These are phyloP conservation scores for Colletotrichum sp. DNA, from an alignment of 2,329 filamentous ascomycete species.

Conservation along the genomic window DNA sequence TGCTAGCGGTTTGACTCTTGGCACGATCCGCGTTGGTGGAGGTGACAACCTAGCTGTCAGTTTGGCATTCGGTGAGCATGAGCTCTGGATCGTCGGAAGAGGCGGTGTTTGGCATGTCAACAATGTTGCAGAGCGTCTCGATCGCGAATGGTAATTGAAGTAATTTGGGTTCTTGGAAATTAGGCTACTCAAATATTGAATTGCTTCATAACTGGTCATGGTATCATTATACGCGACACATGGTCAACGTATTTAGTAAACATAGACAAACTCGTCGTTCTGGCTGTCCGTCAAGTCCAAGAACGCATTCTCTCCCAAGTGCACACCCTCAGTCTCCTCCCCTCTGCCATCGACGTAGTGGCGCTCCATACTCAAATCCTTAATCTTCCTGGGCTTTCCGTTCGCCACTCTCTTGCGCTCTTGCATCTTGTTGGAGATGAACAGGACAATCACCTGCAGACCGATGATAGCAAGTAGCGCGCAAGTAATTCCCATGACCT, in stretches of 20 bases:
- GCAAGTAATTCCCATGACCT: slow-evolving; percentile 59
- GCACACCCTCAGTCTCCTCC: slow-evolving; percentile 27
- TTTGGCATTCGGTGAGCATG: neutral
- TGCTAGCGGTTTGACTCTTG: neutral
- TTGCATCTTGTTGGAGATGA: slow-evolving; percentile 55
- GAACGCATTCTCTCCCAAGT: slow-evolving; percentile 55
- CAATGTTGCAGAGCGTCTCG: neutral
- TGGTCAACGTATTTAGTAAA: neutral
- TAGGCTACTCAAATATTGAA: neutral
- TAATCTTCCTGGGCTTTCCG: slow-evolving; percentile 64
- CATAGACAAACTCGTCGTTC: slow-evolving; percentile 73
- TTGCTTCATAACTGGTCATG: neutral
- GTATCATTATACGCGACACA: neutral
- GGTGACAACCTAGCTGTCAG: neutral
- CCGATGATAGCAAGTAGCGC: slow-evolving; percentile 39
- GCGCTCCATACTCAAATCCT: slow-evolving; percentile 64
- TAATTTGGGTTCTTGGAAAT: neutral
- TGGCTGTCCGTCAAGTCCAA: slow-evolving; percentile 67
- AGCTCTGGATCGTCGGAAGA: neutral
- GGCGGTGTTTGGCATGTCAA: slow-evolving; percentile 1
- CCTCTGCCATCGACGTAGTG: slow-evolving; percentile 45
- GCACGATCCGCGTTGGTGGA: neutral
- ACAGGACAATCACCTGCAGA: slow-evolving; percentile 2
- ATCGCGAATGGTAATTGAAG: neutral
- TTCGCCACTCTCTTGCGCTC: slow-evolving; percentile 57